Percentiles rank a stretch among this genome's conserved stretches.
These are phyloP conservation scores for Turnera subulata DNA, from an alignment of 345 rosid genomes.

Conservation along the genomic window DNA sequence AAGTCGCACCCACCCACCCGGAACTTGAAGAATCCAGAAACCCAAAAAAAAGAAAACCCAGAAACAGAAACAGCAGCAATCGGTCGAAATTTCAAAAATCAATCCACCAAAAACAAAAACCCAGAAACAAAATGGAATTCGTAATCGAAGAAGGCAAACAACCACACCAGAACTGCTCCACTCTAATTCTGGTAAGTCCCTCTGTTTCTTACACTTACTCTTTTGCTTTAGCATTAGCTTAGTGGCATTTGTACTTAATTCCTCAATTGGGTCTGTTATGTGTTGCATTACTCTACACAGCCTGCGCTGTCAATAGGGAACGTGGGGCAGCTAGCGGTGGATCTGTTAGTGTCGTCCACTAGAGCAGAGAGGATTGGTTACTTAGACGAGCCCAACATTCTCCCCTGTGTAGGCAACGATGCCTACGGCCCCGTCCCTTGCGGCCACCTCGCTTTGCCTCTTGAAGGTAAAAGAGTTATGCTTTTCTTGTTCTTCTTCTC, in stretches of 20 bases:
- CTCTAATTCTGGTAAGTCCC: constrained; percentile 57
- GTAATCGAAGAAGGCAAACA: constrained; percentile 53
- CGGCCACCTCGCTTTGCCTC: constrained; percentile 78
- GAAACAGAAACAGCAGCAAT: too few species aligned
- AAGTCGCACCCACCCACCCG: constrained; percentile 7
- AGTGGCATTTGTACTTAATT: neutral
- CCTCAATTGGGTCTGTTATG: too few species aligned
- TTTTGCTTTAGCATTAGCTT: neutral
- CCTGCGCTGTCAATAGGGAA: constrained; percentile 92
- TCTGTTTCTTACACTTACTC: neutral
- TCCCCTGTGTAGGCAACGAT: constrained; percentile 89
- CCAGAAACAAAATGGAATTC: constrained; percentile 49
- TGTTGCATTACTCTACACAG: constrained; percentile 24
- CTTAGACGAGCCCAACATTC: constrained; percentile 66
- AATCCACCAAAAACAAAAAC: too few species aligned
- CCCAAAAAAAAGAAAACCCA: neutral
- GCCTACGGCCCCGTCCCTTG: constrained; percentile 65
- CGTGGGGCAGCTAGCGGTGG: constrained; percentile 87
- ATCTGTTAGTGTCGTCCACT: constrained; percentile 70
- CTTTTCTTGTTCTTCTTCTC: neutral
- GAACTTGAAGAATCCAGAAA: neutral
- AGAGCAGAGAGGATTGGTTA: constrained; percentile 67
- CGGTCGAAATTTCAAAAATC: neutral
- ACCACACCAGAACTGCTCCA: constrained; percentile 47
- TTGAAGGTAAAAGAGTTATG: constrained; percentile 55